These are phyloP conservation scores for Russula sp. DNA, from an alignment of 768 basidiomycete species.

Conservation along the genomic window DNA sequence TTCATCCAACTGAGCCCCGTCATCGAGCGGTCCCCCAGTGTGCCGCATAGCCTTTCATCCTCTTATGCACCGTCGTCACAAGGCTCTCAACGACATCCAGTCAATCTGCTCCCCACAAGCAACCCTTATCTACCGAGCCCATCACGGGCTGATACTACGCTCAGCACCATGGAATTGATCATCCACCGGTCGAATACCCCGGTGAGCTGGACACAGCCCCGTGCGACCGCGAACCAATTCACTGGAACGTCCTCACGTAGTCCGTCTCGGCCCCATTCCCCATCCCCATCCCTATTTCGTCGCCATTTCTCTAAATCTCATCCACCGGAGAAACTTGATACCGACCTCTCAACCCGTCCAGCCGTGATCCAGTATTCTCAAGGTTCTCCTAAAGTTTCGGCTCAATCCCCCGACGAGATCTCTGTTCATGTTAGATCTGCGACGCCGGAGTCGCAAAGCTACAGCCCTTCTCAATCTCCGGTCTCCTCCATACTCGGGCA, in stretches of 20 bases:
- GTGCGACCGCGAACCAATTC: not conserved
- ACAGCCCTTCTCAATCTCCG: not conserved
- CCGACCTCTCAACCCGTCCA: not conserved
- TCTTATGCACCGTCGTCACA: not conserved
- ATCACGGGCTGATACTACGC: not conserved
- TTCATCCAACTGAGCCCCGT: not conserved
- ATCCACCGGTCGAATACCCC: not conserved
- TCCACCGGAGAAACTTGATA: not conserved
- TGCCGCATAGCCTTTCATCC: not conserved
- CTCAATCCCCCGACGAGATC: not conserved
- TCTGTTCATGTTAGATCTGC: not conserved
- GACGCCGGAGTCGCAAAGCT: not conserved
- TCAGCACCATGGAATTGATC: not conserved
- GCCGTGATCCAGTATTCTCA: not conserved
- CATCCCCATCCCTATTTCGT: not conserved
- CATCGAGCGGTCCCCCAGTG: not conserved
- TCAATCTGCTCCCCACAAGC: not conserved
- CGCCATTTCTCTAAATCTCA: not conserved
- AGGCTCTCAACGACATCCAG: not conserved
- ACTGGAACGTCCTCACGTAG: not conserved
- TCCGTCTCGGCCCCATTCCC: not conserved
- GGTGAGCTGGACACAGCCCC: not conserved
- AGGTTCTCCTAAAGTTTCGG: not conserved
- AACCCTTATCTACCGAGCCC: not conserved
- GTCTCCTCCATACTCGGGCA: not conserved